Conservation (phyloP, 192 early-diverging fungal species). For the Pilaira anomala region DNA sequence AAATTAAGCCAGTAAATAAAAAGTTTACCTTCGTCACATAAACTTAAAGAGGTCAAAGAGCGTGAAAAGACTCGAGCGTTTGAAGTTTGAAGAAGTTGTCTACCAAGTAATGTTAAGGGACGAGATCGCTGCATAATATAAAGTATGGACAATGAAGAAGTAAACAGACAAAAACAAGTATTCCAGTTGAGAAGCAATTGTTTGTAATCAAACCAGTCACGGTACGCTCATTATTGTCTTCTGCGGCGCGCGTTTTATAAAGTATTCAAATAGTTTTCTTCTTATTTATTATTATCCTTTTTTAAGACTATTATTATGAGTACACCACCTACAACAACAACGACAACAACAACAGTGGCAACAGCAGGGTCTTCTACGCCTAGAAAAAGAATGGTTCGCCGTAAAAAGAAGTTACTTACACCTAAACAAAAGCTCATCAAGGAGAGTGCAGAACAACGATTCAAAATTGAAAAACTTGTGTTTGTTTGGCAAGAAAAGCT, state of each 20-base stretch:
- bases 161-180: too few relatives aligned
- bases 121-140: not conserved
- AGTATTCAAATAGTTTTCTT: not conserved
- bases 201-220: too few relatives aligned
- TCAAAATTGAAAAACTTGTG: conserved; percentile 19
- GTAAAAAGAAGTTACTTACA: conserved; percentile 10
- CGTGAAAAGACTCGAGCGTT: not conserved
- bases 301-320: not conserved
- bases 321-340: not conserved
- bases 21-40: not conserved
- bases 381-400: not conserved
- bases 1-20: not conserved
- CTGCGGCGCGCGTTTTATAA: too few relatives aligned
- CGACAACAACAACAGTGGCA: not conserved
- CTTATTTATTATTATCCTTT: not conserved
- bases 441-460: conserved; percentile 30
- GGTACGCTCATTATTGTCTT: too few relatives aligned
- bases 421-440: conserved; percentile 27
- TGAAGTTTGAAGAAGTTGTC: not conserved
- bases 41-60: not conserved
- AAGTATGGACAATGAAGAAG: too few relatives aligned
- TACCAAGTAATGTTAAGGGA: not conserved
- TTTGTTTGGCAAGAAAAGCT: conserved; percentile 38
- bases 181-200: too few relatives aligned
- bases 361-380: too few relatives aligned